A percentile compares a stretch with the other conserved stretches of the same genome.
These are phyloP conservation scores for Herpomyces periplanetae DNA, from an alignment of 2,329 filamentous ascomycete genomes.

Conservation along the genomic window DNA sequence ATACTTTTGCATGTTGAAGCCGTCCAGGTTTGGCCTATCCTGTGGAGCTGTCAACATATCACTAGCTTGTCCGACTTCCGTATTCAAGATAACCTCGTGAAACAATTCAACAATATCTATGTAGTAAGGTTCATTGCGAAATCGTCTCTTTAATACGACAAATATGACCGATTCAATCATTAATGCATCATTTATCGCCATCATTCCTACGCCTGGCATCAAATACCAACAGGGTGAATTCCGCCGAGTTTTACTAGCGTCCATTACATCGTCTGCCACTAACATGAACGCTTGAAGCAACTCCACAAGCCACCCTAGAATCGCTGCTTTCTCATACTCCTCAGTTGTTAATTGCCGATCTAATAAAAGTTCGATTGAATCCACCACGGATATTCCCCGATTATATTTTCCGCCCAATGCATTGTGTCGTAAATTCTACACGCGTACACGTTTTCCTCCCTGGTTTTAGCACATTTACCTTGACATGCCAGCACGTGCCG, in stretches of 20 bases:
- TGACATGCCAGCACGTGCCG: no score
- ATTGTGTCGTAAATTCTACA: slow-evolving; percentile 49
- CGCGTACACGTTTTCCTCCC: no score
- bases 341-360: slow-evolving; percentile 27
- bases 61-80: slow-evolving; percentile 71
- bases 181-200: slow-evolving; percentile 94
- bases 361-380: slow-evolving; percentile 47
- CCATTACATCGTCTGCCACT: slow-evolving; percentile 96
- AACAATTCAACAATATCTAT: slow-evolving; percentile 77
- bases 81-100: slow-evolving; percentile 74
- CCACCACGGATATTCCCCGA: slow-evolving; percentile 84
- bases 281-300: slow-evolving; percentile 95
- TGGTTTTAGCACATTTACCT: no score
- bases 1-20: slow-evolving; percentile 86
- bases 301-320: slow-evolving; percentile 88
- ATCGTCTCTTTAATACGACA: slow-evolving; percentile 63
- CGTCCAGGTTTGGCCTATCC: slow-evolving; percentile 60
- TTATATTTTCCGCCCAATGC: slow-evolving; percentile 87
- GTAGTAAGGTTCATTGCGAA: slow-evolving; percentile 52
- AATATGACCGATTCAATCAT: slow-evolving; percentile 77
- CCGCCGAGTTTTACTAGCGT: slow-evolving; percentile 65
- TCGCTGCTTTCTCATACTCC: slow-evolving; percentile 56
- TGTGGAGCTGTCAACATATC: slow-evolving; percentile 86
- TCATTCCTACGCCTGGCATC: slow-evolving; percentile 52
- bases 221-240: slow-evolving; percentile 91